These are phyloP conservation scores for Allomyces macrogynus DNA, from an alignment of 192 early-diverging fungal species.

Conservation along the genomic window DNA sequence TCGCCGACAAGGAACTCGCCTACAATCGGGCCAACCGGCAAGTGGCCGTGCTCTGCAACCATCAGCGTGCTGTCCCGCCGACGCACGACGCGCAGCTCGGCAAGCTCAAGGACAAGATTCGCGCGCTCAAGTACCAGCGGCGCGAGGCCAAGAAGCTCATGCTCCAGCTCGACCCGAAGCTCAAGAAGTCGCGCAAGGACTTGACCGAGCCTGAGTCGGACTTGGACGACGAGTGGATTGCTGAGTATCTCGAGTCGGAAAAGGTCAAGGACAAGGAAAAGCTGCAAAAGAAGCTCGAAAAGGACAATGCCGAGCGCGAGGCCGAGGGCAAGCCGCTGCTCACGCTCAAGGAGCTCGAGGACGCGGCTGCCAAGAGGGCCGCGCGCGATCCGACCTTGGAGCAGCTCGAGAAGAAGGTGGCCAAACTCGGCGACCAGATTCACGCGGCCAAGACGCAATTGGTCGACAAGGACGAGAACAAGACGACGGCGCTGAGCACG, in stretches of 20 bases:
- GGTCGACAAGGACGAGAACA: constrained; percentile 93
- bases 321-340: constrained; percentile 30
- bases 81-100: constrained; percentile 52
- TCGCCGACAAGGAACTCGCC: constrained; percentile 69
- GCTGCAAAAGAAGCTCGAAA: constrained; percentile 36
- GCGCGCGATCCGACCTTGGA: constrained; percentile 27
- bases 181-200: constrained; percentile 55
- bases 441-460: constrained; percentile 45
- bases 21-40: constrained; percentile 90
- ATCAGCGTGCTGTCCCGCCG: constrained; percentile 78
- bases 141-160: constrained; percentile 46
- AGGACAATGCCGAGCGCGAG: constrained; percentile 63
- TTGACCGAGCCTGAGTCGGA: constrained; percentile 47
- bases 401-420: constrained; percentile 47
- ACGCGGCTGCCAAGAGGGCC: neutral
- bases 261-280: constrained; percentile 58
- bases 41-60: constrained; percentile 95
- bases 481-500: constrained; percentile 82
- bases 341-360: neutral
- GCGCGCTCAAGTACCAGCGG: constrained; percentile 70
- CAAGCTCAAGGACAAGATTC: constrained; percentile 67
- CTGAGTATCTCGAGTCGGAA: constrained; percentile 25
- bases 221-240: constrained; percentile 59
- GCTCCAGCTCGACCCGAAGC: constrained; percentile 45
- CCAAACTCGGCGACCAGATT: constrained; percentile 50